These are phyloP conservation scores for Cardiospermum halicacabum DNA, from an alignment of 345 rosid genomes.

Conservation along the genomic window DNA sequence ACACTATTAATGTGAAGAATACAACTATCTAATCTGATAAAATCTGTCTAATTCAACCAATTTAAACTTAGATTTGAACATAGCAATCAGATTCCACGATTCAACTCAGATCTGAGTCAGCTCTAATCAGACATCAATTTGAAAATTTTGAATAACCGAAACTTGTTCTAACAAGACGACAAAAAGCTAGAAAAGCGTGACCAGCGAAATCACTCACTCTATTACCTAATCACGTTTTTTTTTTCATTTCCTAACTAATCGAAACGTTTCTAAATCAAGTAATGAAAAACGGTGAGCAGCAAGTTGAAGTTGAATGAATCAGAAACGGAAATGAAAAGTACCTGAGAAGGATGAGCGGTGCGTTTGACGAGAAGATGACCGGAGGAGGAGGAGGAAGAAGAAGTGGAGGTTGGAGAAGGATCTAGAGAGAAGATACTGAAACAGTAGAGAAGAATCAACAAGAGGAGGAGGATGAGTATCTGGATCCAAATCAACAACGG, in stretches of 20 bases:
- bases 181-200: too few relatives aligned
- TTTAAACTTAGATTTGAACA: too few relatives aligned
- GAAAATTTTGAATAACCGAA: too few relatives aligned
- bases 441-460: constrained; percentile 54
- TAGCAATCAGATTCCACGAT: too few relatives aligned
- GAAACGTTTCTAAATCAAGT: neutral
- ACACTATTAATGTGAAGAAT: neutral
- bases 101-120: too few relatives aligned
- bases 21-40: too few relatives aligned
- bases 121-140: too few relatives aligned
- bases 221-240: too few relatives aligned
- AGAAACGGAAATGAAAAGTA: neutral
- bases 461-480: constrained; percentile 54
- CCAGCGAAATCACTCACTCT: too few relatives aligned
- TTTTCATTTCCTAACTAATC: neutral
- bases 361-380: neutral
- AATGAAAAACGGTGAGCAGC: neutral
- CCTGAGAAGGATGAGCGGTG: constrained; percentile 31
- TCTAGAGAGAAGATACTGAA: constrained; percentile 33
- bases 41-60: too few relatives aligned
- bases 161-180: too few relatives aligned
- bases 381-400: constrained; percentile 5
- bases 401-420: constrained; percentile 25
- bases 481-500: constrained; percentile 91
- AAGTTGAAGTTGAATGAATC: too few relatives aligned